Base-by-base conservation (phyloP, 179 eudicot genomes). In the Beta lomatogona region DNA sequence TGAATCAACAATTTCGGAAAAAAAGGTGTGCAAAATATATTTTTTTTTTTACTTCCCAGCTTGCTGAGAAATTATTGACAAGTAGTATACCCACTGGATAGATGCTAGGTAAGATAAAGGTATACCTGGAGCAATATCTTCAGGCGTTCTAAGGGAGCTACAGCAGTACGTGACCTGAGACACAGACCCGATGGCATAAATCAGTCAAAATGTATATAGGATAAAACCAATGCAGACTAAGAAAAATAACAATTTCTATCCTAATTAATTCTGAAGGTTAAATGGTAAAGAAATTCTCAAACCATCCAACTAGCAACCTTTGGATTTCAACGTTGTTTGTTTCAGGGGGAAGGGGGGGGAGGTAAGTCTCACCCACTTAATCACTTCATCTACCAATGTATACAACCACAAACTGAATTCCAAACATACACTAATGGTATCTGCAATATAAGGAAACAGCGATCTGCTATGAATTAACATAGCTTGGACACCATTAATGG, bases 121-220 rank as follows among this genome's bases (percentile, higher is more conserved):
- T 46, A 58, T 80, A 93, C 97, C 97, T 93, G 97, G 6, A 92
- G 92, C 89, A 93, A 83, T 76, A 93, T 93, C 80, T 93, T 93
- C 28, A 93, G 50, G 8, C 96, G 90, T 82, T 93, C 97, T 80
- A 93, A 76, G 31, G 97, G 97, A 45, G 97, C 97, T 71, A 93
- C 97, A 73, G 97, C 97, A 81, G 97, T 93, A 6, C 97, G 91
- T 13, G 97, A 93, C 88, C 97, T 93, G 92, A 77, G 76, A 74
- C 10, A 67, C 11, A 82, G 11, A 75, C 19, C 76, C 44, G 78
- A 77, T 70, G 15, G 19, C 41, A 58, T 22, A 69, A 79, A 74
- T 25, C 25, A 70, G 77, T 41, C 71, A 46, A 64, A 75, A 52
- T 55, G 16, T 25, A 12, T 16, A 41, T n/a, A 28, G 54, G 36